These are phyloP conservation scores for Pinus taeda DNA, from an alignment of 75 land plant genomes.

Conservation along the genomic window DNA sequence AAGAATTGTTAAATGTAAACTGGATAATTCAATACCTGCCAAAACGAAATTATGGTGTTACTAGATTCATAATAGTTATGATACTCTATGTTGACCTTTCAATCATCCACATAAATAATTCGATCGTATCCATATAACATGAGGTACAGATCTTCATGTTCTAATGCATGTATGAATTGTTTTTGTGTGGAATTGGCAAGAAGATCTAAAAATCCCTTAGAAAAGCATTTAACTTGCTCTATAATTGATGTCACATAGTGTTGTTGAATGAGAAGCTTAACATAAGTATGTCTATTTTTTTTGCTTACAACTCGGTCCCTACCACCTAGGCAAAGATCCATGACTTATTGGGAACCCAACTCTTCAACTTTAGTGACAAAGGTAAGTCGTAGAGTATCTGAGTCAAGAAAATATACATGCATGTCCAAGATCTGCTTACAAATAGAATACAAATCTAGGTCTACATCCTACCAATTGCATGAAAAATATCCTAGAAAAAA, in stretches of 20 bases:
- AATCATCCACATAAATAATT: constrained; percentile 45
- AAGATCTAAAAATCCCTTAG: constrained; percentile 79
- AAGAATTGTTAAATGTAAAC: background rate
- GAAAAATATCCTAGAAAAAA: constrained; percentile 66
- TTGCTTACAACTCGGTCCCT: constrained; percentile 64
- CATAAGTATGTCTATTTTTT: constrained; percentile 61
- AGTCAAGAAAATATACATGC: constrained; percentile 69
- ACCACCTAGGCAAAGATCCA: constrained; percentile 85
- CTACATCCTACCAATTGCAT: constrained; percentile 84
- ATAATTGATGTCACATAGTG: constrained; percentile 60
- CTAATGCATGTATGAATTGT: constrained; percentile 42
- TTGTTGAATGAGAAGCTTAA: constrained; percentile 64
- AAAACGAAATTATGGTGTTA: constrained; percentile 55
- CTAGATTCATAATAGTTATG: constrained; percentile 51
- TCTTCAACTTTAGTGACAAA: constrained; percentile 81
- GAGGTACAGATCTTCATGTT: constrained; percentile 45
- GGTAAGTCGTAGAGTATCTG: constrained; percentile 82
- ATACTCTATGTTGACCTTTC: constrained; percentile 68
- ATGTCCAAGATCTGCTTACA: constrained; percentile 84
- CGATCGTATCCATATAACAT: constrained; percentile 47
- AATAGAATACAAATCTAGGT: constrained; percentile 74
- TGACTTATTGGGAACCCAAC: constrained; percentile 57
- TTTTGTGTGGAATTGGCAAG: constrained; percentile 27
- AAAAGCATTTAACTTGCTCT: constrained; percentile 66
- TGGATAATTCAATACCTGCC: constrained; percentile 45